These are phyloP conservation scores for Fusarium illudens DNA, from an alignment of 2,329 filamentous ascomycete genomes.

Conservation along the genomic window DNA sequence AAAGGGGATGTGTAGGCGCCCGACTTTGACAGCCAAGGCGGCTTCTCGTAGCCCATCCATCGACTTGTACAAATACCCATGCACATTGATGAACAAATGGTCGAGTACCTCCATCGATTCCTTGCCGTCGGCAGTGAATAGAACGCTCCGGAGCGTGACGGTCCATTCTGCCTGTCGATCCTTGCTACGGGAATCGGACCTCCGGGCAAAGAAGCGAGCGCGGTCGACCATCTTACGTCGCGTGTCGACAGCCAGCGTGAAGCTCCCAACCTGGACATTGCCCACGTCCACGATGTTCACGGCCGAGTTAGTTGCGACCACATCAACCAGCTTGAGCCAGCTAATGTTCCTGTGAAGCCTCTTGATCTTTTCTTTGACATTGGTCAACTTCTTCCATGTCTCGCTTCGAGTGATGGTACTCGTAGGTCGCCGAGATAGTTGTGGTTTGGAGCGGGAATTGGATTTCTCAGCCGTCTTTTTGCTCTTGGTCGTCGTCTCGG, in stretches of 20 bases:
- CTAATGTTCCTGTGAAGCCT: slow-evolving; percentile 84
- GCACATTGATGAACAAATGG: slow-evolving; percentile 85
- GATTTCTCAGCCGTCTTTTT: slow-evolving; percentile 34
- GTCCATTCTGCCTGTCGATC: slow-evolving; percentile 91
- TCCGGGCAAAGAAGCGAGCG: slow-evolving; percentile 86
- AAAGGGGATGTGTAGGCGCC: slow-evolving; percentile 87
- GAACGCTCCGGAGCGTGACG: slow-evolving; percentile 81
- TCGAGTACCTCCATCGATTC: slow-evolving; percentile 91
- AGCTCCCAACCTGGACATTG: slow-evolving; percentile 81
- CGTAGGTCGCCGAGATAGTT: slow-evolving; percentile 20
- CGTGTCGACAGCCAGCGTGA: slow-evolving; percentile 90
- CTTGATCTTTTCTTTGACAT: slow-evolving; percentile 86
- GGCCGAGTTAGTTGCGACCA: slow-evolving; percentile 83
- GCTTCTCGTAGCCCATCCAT: slow-evolving; percentile 89
- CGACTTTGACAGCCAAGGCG: slow-evolving; percentile 88
- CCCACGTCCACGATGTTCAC: slow-evolving; percentile 83
- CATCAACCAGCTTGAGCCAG: slow-evolving; percentile 88
- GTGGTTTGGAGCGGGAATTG: slow-evolving; percentile 36
- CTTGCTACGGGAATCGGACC: slow-evolving; percentile 66
- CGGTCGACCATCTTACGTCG: slow-evolving; percentile 90
- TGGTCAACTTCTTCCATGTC: slow-evolving; percentile 82
- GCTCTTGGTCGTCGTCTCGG: slow-evolving; percentile 40
- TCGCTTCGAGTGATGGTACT: slow-evolving; percentile 62
- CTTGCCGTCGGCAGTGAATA: slow-evolving; percentile 85
- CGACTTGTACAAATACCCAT: slow-evolving; percentile 87